A percentile compares a stretch with the other conserved stretches of the same genome.
phyloP scores from a whole-genome alignment of 257 asterid genomes.

The Capsicum baccatum region DNA sequence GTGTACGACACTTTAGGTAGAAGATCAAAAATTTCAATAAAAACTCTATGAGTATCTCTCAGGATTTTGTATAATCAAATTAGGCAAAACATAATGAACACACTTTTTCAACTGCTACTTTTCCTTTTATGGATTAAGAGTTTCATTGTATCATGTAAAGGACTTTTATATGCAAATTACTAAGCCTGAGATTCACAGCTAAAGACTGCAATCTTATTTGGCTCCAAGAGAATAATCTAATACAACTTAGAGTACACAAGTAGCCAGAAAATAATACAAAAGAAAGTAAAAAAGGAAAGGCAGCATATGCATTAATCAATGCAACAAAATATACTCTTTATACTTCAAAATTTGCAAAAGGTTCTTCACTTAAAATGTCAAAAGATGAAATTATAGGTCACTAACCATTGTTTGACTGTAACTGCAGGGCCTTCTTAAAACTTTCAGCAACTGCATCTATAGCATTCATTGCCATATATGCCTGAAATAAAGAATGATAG shows the following conservation, averaged over 20 bases:
- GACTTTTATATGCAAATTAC: neutral
- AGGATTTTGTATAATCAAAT: neutral
- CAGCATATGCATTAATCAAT: neutral
- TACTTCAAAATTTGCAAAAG: slow-evolving; percentile 9
- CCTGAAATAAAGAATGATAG: slow-evolving; percentile 39
- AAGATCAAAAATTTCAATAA: no score
- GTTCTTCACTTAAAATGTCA: neutral
- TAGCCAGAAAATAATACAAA: neutral
- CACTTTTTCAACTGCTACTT: slow-evolving; percentile 1
- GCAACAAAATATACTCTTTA: neutral
- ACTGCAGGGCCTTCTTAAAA: slow-evolving; percentile 46
- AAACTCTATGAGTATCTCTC: neutral
- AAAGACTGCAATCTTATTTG: slow-evolving; percentile 21
- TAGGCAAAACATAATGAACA: slow-evolving; percentile 16
- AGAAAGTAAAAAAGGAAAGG: neutral
- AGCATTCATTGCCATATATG: slow-evolving; percentile 49
- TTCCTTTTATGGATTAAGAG: neutral
- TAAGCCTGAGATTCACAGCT: slow-evolving; percentile 5
- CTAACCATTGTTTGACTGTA: slow-evolving; percentile 50
- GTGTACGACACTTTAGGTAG: no score
- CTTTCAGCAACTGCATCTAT: slow-evolving; percentile 46
- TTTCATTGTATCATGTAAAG: neutral
- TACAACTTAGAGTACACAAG: neutral
- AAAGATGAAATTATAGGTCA: neutral
- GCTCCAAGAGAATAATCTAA: neutral